These are phyloP conservation scores for Datisca glomerata DNA, from an alignment of 306 rosid species.

Conservation along the genomic window DNA sequence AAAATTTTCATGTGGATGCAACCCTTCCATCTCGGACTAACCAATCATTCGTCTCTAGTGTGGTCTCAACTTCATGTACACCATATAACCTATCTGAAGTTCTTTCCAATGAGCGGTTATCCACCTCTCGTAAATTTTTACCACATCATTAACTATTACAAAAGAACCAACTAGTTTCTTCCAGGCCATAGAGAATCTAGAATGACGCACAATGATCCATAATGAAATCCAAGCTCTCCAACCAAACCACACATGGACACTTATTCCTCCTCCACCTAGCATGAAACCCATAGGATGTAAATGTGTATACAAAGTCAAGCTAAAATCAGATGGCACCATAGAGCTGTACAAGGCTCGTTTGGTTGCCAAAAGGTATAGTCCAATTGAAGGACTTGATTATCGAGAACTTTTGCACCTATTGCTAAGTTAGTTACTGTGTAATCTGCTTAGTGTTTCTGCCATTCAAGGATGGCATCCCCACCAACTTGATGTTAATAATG, in stretches of 20 bases:
- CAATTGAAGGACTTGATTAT: neutral
- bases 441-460: neutral
- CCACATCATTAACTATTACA: neutral
- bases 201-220: neutral
- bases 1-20: neutral
- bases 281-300: neutral
- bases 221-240: neutral
- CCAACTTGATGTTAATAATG: neutral
- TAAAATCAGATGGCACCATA: neutral
- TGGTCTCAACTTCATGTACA: neutral
- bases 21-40: neutral
- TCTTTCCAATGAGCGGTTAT: neutral
- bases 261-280: neutral
- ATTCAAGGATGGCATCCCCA: neutral
- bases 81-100: neutral
- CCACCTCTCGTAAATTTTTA: neutral
- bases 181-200: neutral
- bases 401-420: neutral
- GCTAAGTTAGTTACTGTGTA: too few species aligned
- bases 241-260: neutral
- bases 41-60: neutral
- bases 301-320: too few species aligned
- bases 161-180: slow-evolving; percentile 1
- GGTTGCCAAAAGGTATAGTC: neutral
- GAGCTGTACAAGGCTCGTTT: neutral